Conservation (phyloP, 2,329 filamentous ascomycete genomes). For the Thermoascus crustaceus region DNA sequence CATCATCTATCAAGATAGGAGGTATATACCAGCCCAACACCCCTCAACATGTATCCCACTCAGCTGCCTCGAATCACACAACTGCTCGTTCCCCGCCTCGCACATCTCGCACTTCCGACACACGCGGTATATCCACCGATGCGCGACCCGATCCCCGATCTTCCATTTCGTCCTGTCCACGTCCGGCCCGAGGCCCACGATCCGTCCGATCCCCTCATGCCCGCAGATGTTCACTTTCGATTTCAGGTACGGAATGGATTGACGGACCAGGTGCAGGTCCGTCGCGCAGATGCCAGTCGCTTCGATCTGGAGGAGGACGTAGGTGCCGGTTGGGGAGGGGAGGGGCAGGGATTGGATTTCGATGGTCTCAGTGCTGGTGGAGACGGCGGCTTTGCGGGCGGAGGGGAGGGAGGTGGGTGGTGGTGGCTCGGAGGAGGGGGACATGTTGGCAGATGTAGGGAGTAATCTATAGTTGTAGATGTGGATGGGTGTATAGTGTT, state of each 20-base stretch:
- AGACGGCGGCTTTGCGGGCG: background rate
- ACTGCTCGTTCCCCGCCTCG: slow-evolving; percentile 10
- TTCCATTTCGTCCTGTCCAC: slow-evolving; percentile 15
- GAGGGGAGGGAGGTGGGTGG: too few species aligned
- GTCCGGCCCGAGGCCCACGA: slow-evolving; percentile 30
- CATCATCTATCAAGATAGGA: background rate
- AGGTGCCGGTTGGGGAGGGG: slow-evolving; percentile 20
- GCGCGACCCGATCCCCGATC: slow-evolving; percentile 17
- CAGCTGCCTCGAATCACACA: slow-evolving; percentile 11
- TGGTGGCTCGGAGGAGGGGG: too few species aligned
- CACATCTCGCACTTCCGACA: slow-evolving; percentile 16
- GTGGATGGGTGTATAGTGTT: too few species aligned
- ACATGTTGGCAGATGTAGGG: too few species aligned
- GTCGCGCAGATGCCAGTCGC: slow-evolving; percentile 35
- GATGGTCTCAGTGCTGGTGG: background rate
- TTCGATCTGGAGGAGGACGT: slow-evolving; percentile 29
- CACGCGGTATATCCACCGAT: slow-evolving; percentile 14
- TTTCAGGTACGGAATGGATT: slow-evolving; percentile 30
- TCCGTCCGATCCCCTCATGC: slow-evolving; percentile 39
- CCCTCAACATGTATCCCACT: slow-evolving; percentile 13
- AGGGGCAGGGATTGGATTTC: slow-evolving; percentile 6
- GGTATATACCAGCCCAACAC: slow-evolving; percentile 7
- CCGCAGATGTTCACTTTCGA: slow-evolving; percentile 30
- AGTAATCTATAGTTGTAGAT: too few species aligned
- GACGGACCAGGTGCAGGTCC: slow-evolving; percentile 25